Evolutionary conservation across 257 asterid species (phyloP).

Genomic region (Scutellaria minor): DNA sequence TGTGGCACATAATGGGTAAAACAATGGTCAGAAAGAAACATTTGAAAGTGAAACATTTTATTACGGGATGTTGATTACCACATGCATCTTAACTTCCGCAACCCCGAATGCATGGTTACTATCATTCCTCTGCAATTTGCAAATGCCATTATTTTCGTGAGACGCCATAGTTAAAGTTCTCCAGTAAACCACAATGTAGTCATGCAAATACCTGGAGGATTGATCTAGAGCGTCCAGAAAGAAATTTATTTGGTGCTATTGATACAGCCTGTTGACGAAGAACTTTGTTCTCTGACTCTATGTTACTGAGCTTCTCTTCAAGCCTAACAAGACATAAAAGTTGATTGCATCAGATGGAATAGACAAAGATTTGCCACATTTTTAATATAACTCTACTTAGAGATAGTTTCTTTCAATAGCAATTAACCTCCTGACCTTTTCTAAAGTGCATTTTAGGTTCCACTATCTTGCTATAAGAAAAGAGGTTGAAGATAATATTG

Average conservation of each 20-base stretch:
- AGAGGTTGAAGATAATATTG: constrained; percentile 9
- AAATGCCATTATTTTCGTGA: constrained; percentile 37
- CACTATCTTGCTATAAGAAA: constrained; percentile 11
- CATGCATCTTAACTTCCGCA: constrained; percentile 64
- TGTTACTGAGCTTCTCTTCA: constrained; percentile 86
- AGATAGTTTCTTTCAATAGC: constrained; percentile 20
- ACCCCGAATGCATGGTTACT: constrained; percentile 56
- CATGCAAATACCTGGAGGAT: constrained; percentile 73
- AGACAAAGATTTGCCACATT: constrained; percentile 24
- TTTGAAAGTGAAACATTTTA: constrained; percentile 28
- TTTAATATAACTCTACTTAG: background rate
- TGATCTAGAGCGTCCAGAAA: constrained; percentile 96
- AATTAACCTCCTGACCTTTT: constrained; percentile 29
- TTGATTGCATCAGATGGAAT: constrained; percentile 24
- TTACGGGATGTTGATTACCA: constrained; percentile 57
- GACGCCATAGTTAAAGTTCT: constrained; percentile 27
- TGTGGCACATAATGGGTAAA: constrained; percentile 34
- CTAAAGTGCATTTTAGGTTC: constrained; percentile 21
- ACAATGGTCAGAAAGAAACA: constrained; percentile 25
- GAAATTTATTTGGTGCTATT: constrained; percentile 89
- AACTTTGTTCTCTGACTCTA: constrained; percentile 97
- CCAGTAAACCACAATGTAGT: constrained; percentile 26
- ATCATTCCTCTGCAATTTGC: constrained; percentile 78
- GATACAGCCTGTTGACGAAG: constrained; percentile 98
- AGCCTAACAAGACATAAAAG: constrained; percentile 56